Evolutionary conservation across 257 asterid species (phyloP), one percentile per base, ranked within the genome.

Genomic region (Solanum lycopersicoides): DNA sequence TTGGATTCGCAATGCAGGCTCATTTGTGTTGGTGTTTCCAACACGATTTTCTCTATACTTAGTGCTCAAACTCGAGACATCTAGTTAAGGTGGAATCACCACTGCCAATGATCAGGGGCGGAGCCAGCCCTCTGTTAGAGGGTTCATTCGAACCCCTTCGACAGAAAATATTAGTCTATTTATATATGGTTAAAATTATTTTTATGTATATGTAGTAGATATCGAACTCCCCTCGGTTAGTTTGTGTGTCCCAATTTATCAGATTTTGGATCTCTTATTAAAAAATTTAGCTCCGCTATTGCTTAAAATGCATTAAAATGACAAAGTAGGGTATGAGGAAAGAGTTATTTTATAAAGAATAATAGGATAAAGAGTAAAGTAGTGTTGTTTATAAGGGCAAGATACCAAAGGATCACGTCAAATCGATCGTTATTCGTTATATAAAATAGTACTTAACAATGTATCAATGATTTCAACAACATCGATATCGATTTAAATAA

Each of bases 1-100:
- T 53, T 53, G 63, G n/a, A 7, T 7, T 0, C 3, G 63, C 23
- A 16, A 0, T 53, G 0, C 1, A 6, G 4, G 60, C 10, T 3
- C 4, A 18, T 53, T 1, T 53, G n/a, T 2, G n/a, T 4, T 53
- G 63, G 4, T 53, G 0, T 18, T 18, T 53, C 4, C 1, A 53
- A 53, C 11, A 7, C 0, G 63, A 53, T 53, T 53, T 6, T 53
- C 1, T 50, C 21, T 3, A 18, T 53, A 53, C 63, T 53, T 2
- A 2, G n/a, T 4, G n/a, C 4, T 53, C 4, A 1, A 53, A 7
- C 4, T 53, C 4, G 2, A 53, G 63, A 18, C n/a, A 53, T 53
- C 1, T 6, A 2, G 4, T 53, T 1, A 18, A 53, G 11, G n/a
- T 18, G 63, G 9, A 53, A 2, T 53, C 63, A 18, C 21, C 63